A percentile compares a stretch with the other conserved stretches of the same genome.
phyloP scores from a whole-genome alignment of 768 basidiomycete genomes.

The Galerina marginata region DNA sequence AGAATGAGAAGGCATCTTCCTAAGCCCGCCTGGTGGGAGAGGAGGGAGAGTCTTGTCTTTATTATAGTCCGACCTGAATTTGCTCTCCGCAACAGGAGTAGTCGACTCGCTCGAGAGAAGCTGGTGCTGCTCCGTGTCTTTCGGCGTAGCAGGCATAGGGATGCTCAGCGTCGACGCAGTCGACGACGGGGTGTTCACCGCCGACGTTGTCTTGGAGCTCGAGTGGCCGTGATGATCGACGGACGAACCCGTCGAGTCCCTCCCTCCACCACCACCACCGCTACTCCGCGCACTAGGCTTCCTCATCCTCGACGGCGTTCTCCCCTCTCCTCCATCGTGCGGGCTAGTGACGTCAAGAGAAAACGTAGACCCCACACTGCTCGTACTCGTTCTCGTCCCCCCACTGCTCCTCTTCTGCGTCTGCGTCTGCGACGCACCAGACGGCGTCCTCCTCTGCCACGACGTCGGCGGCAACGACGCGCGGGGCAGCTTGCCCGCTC shows the following conservation, averaged over 20 bases:
- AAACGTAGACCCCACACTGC: constrained; percentile 34
- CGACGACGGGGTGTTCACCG: constrained; percentile 34
- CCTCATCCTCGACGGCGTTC: constrained; percentile 18
- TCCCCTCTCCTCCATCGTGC: constrained; percentile 17
- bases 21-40: constrained; percentile 27
- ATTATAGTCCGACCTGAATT: constrained; percentile 18
- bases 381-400: constrained; percentile 31
- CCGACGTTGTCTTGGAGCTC: constrained; percentile 10
- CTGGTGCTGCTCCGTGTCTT: constrained; percentile 21
- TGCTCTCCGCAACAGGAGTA: constrained; percentile 9
- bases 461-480: constrained; percentile 16
- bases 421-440: background rate
- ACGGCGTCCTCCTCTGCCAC: constrained; percentile 11
- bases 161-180: constrained; percentile 42
- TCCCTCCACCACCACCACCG: background rate
- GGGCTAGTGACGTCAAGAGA: constrained; percentile 30
- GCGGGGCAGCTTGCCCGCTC: background rate
- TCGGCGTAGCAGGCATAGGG: constrained; percentile 39
- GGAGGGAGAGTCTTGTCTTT: constrained; percentile 46
- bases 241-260: constrained; percentile 11
- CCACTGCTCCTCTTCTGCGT: constrained; percentile 3
- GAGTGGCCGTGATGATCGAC: background rate
- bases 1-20: constrained; percentile 18
- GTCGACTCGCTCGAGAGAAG: background rate
- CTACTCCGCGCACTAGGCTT: constrained; percentile 3